Evolutionary conservation across 148 eudicot species (phyloP), one percentile per base, ranked within the genome.

Genomic region (Rheum nobile): DNA sequence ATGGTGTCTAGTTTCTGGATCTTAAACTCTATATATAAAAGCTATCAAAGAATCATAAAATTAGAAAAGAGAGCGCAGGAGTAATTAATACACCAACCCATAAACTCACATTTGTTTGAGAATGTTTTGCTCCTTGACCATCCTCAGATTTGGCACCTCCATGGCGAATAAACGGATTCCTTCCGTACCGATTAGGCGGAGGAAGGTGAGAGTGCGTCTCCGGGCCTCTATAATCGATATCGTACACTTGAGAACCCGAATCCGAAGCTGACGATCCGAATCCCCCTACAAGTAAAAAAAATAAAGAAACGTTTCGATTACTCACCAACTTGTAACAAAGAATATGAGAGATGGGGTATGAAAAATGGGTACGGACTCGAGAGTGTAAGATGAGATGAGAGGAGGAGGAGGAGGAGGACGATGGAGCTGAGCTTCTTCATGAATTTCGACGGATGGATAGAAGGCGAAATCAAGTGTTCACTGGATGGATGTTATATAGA

Each of bases 161-260:
- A 70, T 39, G 47, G 31, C 24, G 16, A 39, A 47, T 38, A 67
- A 28, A 71, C 71, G 74, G 82, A 42, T 63, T 71, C 37, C 52
- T 78, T 7, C 75, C 61, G 43, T 75, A 29, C 50, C 72, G 65
- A 43, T 80, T 76, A 22, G 89, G 88, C 14, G 96, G 93, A 48
- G 96, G 91, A 71, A 80, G 73, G 70, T 76, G 76, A 4, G 93
- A 78, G 59, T 91, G 97, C 1, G 93, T 89, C 83, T 87, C 97
- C 8, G 91, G 93, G 16, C 97, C 97, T 83, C 87, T 86, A 59
- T 89, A 91, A 80, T 91, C 97, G 57, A 89, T 91, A 11, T 87
- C 93, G 67, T 87, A 91, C 19, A 83, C 76, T 17, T 80, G 37
- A 50, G 57, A 50, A 13, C 70, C 88, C 34, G 91, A 61, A 67